Evolutionary conservation across 768 basidiomycete species (phyloP).

Genomic region (Udeniomyces megalosporus): DNA sequence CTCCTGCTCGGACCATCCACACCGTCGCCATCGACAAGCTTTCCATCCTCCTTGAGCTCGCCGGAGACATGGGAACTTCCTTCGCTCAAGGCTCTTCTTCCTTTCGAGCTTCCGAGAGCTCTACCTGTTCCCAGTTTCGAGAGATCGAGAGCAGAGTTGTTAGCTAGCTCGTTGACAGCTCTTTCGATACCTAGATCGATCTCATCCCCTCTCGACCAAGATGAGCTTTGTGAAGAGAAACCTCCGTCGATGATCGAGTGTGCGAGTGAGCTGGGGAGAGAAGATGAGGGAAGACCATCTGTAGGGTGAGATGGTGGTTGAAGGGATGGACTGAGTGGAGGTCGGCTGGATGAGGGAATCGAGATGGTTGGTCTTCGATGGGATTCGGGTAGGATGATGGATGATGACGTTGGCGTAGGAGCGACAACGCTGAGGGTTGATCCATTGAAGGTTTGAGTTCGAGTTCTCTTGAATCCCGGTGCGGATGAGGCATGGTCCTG

Average conservation of each 20-base stretch:
- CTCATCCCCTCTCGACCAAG: neutral
- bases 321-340: no score
- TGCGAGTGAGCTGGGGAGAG: no score
- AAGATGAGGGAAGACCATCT: no score
- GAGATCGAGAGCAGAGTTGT: neutral
- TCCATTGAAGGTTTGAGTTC: neutral
- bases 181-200: neutral
- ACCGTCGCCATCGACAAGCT: no score
- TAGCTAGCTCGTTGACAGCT: neutral
- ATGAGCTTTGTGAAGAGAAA: neutral
- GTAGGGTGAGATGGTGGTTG: no score
- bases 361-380: no score
- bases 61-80: neutral
- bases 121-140: neutral
- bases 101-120: neutral
- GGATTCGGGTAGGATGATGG: no score
- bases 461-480: neutral
- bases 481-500: neutral
- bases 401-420: no score
- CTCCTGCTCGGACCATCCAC: no score
- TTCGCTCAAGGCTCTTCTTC: conserved; percentile 4
- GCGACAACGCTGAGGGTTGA: neutral
- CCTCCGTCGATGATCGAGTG: neutral
- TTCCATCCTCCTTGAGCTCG: neutral
- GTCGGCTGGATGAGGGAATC: no score